Percentiles rank a stretch among this genome's conserved stretches.
phyloP scores from a whole-genome alignment of 495 filamentous ascomycete species.

The Hypoxylon cercidicola region DNA sequence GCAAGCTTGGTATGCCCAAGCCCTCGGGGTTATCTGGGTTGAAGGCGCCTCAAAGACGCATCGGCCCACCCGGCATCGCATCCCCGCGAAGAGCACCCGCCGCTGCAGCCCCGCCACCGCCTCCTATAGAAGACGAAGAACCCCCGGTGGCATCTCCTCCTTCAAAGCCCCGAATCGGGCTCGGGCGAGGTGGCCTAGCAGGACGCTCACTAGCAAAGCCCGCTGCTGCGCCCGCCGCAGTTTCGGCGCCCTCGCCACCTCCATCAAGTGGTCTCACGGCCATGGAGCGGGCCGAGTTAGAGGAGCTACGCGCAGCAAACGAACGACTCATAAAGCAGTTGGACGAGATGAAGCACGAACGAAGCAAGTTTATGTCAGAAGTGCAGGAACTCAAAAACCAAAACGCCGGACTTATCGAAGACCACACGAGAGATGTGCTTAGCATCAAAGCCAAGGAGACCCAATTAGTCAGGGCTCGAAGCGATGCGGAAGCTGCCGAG shows the following conservation, averaged over 20 bases:
- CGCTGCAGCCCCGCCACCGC: constrained; percentile 59
- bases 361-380: constrained; percentile 76
- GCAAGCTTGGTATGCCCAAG: constrained; percentile 73
- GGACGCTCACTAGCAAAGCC: constrained; percentile 89
- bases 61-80: constrained; percentile 65
- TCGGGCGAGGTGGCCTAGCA: constrained; percentile 82
- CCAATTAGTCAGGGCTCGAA: constrained; percentile 89
- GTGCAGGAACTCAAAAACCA: constrained; percentile 91
- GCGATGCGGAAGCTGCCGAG: constrained; percentile 89
- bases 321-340: constrained; percentile 75
- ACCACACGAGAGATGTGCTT: constrained; percentile 93
- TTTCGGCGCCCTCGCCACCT: constrained; percentile 57
- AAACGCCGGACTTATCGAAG: constrained; percentile 96
- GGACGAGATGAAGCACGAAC: constrained; percentile 81
- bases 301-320: constrained; percentile 84
- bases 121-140: constrained; percentile 67
- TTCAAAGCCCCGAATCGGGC: constrained; percentile 72
- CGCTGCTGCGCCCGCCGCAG: constrained; percentile 47
- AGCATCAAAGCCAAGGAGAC: constrained; percentile 99
- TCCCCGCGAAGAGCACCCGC: constrained; percentile 73
- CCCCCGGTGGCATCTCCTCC: constrained; percentile 63
- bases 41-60: constrained; percentile 74
- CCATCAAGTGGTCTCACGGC: constrained; percentile 70
- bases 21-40: constrained; percentile 71
- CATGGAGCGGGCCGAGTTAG: constrained; percentile 86